Evolutionary conservation across 495 filamentous ascomycete species (phyloP), one percentile per base, ranked within the genome.

Genomic region (Aspergillus heteromorphus): DNA sequence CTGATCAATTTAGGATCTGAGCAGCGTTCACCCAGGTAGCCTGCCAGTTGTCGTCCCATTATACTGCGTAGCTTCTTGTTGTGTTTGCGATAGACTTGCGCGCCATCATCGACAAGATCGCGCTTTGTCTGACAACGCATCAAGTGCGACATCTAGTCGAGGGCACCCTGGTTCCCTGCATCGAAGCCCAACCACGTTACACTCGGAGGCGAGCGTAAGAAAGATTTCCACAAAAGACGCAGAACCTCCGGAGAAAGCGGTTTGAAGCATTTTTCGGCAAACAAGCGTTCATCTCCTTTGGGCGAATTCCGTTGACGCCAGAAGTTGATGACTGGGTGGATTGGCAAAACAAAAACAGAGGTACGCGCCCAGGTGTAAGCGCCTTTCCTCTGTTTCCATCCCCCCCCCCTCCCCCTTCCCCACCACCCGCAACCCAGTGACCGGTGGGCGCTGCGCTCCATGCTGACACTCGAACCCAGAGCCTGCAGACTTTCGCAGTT

Each of bases 131-230:
- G 73, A 74, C 74, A 78, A 75, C 74, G 70, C 74, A 78, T 78
- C 72, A 66, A 64, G 61, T 57, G 56, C 58, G 51, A 63, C 63
- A 59, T 66, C 56, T 55, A 60, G 60, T 66, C 64, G 69, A 70
- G 64, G 60, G 59, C 65, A 65, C 61, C 67, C 65, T 65, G 63
- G 57, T 55, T 64, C 54, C 62, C 74, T 78, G 75, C 75, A 76
- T 76, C 70, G 68, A 65, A 73, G 73, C 75, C 73, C 73, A 74
- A 78, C 73, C 73, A 75, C 71, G 73, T 75, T 74, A 72, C 71
- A 72, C 66, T 67, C 64, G 50, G 61, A 65, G 19, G 60, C 67
- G 64, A 62, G 63, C 61, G 62, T 73, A 60, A 63, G 23, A 70
- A 63, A 53, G 43, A 62, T 67, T 67, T 64, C 61, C 67, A 64